phyloP scores from a whole-genome alignment of 2,329 filamentous ascomycete species.

The Fusarium devonianum region DNA sequence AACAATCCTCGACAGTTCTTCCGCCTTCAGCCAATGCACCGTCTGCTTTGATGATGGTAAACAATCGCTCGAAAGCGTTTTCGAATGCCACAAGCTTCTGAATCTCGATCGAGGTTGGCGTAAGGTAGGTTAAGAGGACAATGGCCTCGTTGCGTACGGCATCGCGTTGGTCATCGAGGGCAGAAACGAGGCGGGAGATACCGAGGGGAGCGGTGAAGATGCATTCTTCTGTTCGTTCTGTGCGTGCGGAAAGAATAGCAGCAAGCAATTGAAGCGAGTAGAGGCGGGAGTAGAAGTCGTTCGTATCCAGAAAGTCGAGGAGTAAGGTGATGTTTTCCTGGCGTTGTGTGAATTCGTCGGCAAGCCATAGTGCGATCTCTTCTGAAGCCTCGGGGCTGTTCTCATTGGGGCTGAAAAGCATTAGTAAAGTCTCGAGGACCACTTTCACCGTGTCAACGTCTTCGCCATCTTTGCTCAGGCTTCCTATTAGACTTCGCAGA shows the following conservation, averaged over 20 bases:
- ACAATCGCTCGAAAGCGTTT: slow-evolving; percentile 88
- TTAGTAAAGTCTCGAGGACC: slow-evolving; percentile 91
- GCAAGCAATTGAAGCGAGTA: slow-evolving; percentile 91
- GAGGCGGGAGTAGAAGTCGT: slow-evolving; percentile 88
- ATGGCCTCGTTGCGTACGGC: slow-evolving; percentile 88
- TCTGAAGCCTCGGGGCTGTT: slow-evolving; percentile 90
- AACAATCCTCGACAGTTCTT: slow-evolving; percentile 88
- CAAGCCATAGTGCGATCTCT: slow-evolving; percentile 94
- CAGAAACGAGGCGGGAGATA: slow-evolving; percentile 82
- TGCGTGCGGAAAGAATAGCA: slow-evolving; percentile 83
- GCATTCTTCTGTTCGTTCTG: slow-evolving; percentile 93
- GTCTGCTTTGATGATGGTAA: slow-evolving; percentile 81
- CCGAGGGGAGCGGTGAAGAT: slow-evolving; percentile 88
- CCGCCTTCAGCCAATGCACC: slow-evolving; percentile 84
- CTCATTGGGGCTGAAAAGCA: slow-evolving; percentile 80
- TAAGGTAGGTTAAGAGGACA: slow-evolving; percentile 85
- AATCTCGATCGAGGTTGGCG: slow-evolving; percentile 83
- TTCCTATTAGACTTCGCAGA: slow-evolving; percentile 85
- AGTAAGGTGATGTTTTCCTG: slow-evolving; percentile 96
- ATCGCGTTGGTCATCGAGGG: slow-evolving; percentile 85
- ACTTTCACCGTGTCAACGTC: slow-evolving; percentile 97
- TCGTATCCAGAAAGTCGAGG: slow-evolving; percentile 85
- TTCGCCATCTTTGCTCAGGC: slow-evolving; percentile 84
- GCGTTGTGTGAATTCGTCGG: slow-evolving; percentile 96
- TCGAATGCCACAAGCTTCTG: slow-evolving; percentile 97